Conservation (phyloP, 1,284 basidiomycete species). For the Butyriboletus appendiculatus region DNA sequence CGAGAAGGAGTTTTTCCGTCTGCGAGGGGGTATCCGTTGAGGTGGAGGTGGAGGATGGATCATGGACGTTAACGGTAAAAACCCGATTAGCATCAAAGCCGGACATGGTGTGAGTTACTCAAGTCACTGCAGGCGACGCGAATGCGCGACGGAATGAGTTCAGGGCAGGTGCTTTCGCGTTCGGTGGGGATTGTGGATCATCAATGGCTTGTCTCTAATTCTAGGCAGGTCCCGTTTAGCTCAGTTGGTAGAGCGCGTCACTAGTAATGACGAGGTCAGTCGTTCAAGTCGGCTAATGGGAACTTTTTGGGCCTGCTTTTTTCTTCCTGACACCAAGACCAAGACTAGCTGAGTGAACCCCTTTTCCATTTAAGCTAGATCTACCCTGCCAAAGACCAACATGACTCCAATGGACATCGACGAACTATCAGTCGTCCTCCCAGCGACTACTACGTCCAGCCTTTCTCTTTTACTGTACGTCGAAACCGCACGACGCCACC, state of each 20-base stretch:
- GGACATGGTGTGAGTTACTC: slow-evolving; percentile 44
- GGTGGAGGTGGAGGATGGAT: slow-evolving; percentile 48
- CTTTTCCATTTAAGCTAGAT: slow-evolving; percentile 9
- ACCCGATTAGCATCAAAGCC: slow-evolving; percentile 79
- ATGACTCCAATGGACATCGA: slow-evolving; percentile 80
- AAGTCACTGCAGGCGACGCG: slow-evolving; percentile 5
- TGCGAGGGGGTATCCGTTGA: slow-evolving; percentile 74
- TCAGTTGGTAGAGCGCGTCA: slow-evolving; percentile 64
- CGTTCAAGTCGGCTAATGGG: slow-evolving; percentile 54
- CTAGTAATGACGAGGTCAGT: slow-evolving; percentile 59
- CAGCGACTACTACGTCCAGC: slow-evolving; percentile 67
- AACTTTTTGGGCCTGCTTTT: slow-evolving; percentile 26
- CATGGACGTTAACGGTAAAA: slow-evolving; percentile 78
- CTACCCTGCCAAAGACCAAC: slow-evolving; percentile 14
- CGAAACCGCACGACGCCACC: not conserved
- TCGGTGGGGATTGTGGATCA: not conserved
- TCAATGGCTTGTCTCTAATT: not conserved
- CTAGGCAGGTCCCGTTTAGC: slow-evolving; percentile 42
- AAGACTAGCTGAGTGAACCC: not conserved
- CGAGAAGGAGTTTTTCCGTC: slow-evolving; percentile 76
- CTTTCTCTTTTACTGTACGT: slow-evolving; percentile 70
- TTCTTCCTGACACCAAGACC: not conserved
- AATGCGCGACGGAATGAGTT: slow-evolving; percentile 29
- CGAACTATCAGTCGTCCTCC: slow-evolving; percentile 69
- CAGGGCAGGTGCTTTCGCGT: slow-evolving; percentile 53